phyloP scores from a whole-genome alignment of 2,329 filamentous ascomycete species.

The Zymoseptoria pseudotritici region DNA sequence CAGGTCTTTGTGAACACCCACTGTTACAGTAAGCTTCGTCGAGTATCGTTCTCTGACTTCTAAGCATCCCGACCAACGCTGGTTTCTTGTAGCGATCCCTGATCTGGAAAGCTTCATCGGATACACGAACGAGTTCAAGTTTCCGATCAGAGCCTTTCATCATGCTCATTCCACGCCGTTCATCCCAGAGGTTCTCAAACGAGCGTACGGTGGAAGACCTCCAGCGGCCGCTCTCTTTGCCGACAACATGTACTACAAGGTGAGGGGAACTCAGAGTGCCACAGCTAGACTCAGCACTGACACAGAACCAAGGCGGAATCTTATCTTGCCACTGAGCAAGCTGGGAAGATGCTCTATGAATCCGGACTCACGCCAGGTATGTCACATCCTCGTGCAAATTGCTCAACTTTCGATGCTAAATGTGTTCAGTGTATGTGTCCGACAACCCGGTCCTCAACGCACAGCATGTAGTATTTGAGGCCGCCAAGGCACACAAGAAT shows the following conservation, averaged over 20 bases:
- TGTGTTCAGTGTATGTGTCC: conserved; percentile 51
- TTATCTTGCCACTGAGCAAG: conserved; percentile 57
- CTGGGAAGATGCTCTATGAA: conserved; percentile 59
- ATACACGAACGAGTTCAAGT: conserved; percentile 65
- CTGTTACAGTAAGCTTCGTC: conserved; percentile 49
- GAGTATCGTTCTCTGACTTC: conserved; percentile 18
- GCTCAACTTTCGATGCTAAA: not conserved
- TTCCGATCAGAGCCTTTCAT: conserved; percentile 59
- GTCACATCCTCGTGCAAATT: no score
- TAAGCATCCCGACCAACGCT: not conserved
- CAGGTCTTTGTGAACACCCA: conserved; percentile 65
- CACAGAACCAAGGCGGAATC: conserved; percentile 50
- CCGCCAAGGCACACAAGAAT: conserved; percentile 38
- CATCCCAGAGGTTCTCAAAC: conserved; percentile 52
- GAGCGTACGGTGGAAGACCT: conserved; percentile 33
- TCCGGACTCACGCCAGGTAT: conserved; percentile 50
- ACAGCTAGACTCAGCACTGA: not conserved
- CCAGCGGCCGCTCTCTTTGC: conserved; percentile 55
- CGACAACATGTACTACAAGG: conserved; percentile 57
- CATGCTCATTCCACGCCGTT: conserved; percentile 62
- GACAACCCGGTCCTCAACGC: conserved; percentile 65
- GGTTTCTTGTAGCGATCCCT: conserved; percentile 35
- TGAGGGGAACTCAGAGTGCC: not conserved
- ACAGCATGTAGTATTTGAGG: conserved; percentile 59
- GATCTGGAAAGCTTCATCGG: conserved; percentile 64